A percentile compares a stretch with the other conserved stretches of the same genome.
These are phyloP conservation scores for Lactarius hengduanensis DNA, from an alignment of 768 basidiomycete genomes.

Conservation along the genomic window DNA sequence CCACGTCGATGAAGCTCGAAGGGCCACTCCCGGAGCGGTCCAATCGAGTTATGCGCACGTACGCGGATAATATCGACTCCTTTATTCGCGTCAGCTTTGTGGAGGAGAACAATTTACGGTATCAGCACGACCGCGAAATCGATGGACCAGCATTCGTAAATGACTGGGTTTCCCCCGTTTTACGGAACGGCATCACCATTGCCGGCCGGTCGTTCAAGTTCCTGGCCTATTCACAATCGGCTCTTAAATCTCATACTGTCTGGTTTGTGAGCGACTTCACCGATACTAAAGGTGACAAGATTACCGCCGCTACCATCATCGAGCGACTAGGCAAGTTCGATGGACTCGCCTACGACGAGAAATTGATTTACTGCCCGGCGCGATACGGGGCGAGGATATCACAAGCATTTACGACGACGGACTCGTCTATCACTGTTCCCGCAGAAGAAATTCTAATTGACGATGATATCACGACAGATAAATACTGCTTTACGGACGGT, in stretches of 20 bases:
- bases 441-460: conserved; percentile 42
- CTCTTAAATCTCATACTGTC: conserved; percentile 54
- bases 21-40: conserved; percentile 60
- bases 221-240: conserved; percentile 72
- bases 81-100: conserved; percentile 65
- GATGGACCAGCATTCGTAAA: conserved; percentile 52
- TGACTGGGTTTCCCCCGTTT: conserved; percentile 46
- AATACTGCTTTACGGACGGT: conserved; percentile 65
- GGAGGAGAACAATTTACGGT: conserved; percentile 55
- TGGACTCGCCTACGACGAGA: conserved; percentile 43
- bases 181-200: conserved; percentile 48
- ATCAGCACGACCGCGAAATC: conserved; percentile 55
- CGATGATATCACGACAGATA: conserved; percentile 46
- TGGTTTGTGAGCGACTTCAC: conserved; percentile 66
- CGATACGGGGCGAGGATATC: conserved; percentile 71
- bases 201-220: conserved; percentile 58
- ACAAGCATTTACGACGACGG: conserved; percentile 74
- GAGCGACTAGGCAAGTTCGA: conserved; percentile 53
- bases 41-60: conserved; percentile 59
- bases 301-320: conserved; percentile 53
- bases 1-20: conserved; percentile 50
- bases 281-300: conserved; percentile 31
- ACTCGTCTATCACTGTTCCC: conserved; percentile 48
- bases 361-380: conserved; percentile 59
- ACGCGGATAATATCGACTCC: conserved; percentile 45